Base-by-base conservation (phyloP, 768 basidiomycete genomes). In the Rubroboletus satanas region DNA sequence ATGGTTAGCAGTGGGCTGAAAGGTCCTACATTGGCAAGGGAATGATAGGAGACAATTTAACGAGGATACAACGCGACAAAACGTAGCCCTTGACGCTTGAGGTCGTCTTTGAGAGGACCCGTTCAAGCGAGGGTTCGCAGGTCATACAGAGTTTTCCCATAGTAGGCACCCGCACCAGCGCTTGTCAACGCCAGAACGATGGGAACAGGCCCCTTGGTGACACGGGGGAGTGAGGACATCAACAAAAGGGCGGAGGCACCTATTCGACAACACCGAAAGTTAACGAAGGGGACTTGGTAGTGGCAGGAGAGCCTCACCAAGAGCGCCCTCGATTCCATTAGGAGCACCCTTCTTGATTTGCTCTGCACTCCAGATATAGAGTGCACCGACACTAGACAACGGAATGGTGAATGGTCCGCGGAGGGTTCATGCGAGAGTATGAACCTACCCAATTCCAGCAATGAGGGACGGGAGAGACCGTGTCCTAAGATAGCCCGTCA, bases 401-500 rank as follows among this genome's bases (percentile, higher is more conserved):
- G 29, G 32, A 29, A 42, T 42, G 18, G 49, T 55, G 59, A 55
- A 35, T 15, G 26, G 14, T 31, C 26, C 31, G 15, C 15, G 7
- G 31, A 21, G 35, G 7, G 23, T 3, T 14, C 11, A 17, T 12
- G 21, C 18, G 47, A 21, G 31, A 14, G 5, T 36, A 36, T 35
- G 51, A 47, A 68, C 83, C 41, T 62, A 92, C 90, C 85, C 78
- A 42, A 90, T 80, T 37, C 91, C 91, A 54, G 91, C 91, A 18
- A 93, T 82, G 39, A 93, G 69, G 12, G 92, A 93, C 7, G 91
- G 92, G 31, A 93, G 75, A 32, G 90, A 93, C 23, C 85, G 81
- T 56, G 85, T 88, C 61, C 81, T 77, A 7, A 75, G 81, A 58
- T 82, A 90, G 31, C 88, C 91, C 41, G 84, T 83, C 39, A 88